phyloP scores from a whole-genome alignment of 1,139 yeast genomes.

The Pichia inconspicua region DNA sequence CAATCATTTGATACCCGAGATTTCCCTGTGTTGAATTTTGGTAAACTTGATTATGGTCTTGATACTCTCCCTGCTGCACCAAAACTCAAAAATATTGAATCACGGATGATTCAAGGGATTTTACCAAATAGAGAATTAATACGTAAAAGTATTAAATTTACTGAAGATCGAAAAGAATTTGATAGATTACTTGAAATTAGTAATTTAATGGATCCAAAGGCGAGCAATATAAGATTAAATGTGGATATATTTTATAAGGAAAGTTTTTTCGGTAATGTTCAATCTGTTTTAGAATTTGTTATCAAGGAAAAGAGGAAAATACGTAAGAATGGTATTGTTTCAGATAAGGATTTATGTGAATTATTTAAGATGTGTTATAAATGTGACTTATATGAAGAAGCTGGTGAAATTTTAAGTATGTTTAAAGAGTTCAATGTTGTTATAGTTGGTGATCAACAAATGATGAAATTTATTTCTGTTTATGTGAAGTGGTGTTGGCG shows the following conservation, averaged over 20 bases:
- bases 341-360: conserved; percentile 8
- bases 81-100: conserved; percentile 16
- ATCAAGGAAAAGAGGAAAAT: conserved; percentile 6
- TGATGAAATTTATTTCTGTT: conserved; percentile 16
- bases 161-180: conserved; percentile 15
- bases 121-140: conserved; percentile 18
- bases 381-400: conserved; percentile 7
- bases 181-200: conserved; percentile 13
- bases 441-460: conserved; percentile 14
- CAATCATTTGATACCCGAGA: conserved; percentile 1
- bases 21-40: conserved; percentile 11
- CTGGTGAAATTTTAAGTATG: conserved; percentile 1
- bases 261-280: conserved; percentile 9
- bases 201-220: conserved; percentile 11
- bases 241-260: conserved; percentile 20
- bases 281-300: conserved; percentile 6
- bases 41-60: conserved; percentile 6
- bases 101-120: conserved; percentile 20
- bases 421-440: conserved; percentile 3
- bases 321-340: conserved; percentile 1
- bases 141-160: conserved; percentile 15
- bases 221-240: conserved; percentile 12
- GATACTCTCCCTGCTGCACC: conserved; percentile 14
- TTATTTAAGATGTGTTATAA: conserved; percentile 13
- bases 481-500: conserved; percentile 17